These are phyloP conservation scores for Alnus glutinosa DNA, from an alignment of 306 rosid species.

Conservation along the genomic window DNA sequence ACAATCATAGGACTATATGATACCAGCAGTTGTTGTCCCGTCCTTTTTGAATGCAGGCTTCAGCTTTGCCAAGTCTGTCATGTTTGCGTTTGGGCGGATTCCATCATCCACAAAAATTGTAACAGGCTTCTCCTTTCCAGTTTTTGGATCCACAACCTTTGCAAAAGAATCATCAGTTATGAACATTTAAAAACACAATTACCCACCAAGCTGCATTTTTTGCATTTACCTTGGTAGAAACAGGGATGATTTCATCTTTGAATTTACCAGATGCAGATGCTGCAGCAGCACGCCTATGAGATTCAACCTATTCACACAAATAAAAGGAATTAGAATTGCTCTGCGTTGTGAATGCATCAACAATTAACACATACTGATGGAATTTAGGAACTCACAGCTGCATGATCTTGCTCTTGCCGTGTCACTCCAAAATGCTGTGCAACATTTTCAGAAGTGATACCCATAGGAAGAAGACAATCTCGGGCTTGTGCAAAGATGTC, in stretches of 20 bases:
- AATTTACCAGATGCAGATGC: conserved; percentile 82
- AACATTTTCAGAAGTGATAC: conserved; percentile 89
- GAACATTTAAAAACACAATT: conserved; percentile 12
- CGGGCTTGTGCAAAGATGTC: conserved; percentile 65
- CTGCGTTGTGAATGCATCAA: neutral
- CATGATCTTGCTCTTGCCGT: conserved; percentile 83
- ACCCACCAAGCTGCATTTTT: conserved; percentile 13
- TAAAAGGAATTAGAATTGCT: conserved; percentile 2
- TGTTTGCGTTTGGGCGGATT: conserved; percentile 61
- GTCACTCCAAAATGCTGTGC: conserved; percentile 78
- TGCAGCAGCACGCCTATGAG: conserved; percentile 87
- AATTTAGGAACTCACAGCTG: conserved; percentile 69
- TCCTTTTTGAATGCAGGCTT: conserved; percentile 79
- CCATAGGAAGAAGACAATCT: conserved; percentile 94
- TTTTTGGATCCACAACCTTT: conserved; percentile 82
- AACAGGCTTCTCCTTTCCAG: conserved; percentile 70
- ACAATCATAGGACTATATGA: conserved; percentile 9
- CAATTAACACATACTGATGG: conserved; percentile 19
- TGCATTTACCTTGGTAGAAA: conserved; percentile 67
- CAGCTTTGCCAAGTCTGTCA: conserved; percentile 67
- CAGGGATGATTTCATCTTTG: conserved; percentile 86
- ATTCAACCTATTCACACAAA: conserved; percentile 61
- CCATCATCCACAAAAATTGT: conserved; percentile 80
- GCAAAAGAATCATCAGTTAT: conserved; percentile 26
- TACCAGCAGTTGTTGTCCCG: conserved; percentile 92